phyloP scores from a whole-genome alignment of 2,329 filamentous ascomycete genomes.

The Scytalidium lignicola region DNA sequence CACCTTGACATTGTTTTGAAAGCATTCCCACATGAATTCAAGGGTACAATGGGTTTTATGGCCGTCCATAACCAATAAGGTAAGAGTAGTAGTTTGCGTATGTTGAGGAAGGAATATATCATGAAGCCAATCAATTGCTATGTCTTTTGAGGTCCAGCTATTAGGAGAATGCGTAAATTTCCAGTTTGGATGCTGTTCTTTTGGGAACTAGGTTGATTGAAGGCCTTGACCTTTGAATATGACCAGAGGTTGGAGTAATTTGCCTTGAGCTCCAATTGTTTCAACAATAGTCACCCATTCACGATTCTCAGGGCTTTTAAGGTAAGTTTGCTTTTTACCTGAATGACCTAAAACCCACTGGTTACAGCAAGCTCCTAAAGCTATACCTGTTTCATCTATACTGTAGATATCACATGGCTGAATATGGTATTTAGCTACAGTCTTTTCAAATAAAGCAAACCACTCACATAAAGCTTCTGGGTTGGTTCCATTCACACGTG shows the following conservation, averaged over 20 bases:
- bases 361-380: neutral
- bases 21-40: slow-evolving; percentile 27
- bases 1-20: slow-evolving; percentile 26
- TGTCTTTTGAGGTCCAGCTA: neutral
- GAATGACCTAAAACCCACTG: neutral
- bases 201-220: neutral
- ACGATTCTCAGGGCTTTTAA: neutral
- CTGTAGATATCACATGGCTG: neutral
- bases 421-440: neutral
- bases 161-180: neutral
- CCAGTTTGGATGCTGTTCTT: neutral
- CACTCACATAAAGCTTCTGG: neutral
- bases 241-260: neutral
- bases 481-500: neutral
- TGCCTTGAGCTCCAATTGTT: neutral
- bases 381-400: neutral
- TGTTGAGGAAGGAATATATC: neutral
- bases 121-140: neutral
- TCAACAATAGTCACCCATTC: neutral
- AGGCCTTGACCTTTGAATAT: neutral
- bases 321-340: neutral
- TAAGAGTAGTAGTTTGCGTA: neutral
- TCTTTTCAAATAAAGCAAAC: neutral
- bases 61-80: slow-evolving; percentile 30
- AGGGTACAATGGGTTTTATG: slow-evolving; percentile 27